Evolutionary conservation across 306 rosid species (phyloP).

Genomic region (Vicia villosa): DNA sequence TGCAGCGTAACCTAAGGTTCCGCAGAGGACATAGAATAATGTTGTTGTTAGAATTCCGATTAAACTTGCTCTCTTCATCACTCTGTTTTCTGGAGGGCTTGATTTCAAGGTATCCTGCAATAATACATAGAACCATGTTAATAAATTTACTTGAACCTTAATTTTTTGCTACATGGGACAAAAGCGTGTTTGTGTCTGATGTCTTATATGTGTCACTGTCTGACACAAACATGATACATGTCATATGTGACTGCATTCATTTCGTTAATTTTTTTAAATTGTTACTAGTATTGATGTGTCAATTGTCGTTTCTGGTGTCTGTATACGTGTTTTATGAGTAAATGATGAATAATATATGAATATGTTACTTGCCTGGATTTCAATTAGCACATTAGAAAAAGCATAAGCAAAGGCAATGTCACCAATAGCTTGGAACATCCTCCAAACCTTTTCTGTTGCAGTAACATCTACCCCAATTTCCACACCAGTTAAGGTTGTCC

Average conservation of each 20-base stretch:
- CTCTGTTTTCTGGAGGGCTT: slow-evolving; percentile 82
- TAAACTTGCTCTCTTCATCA: slow-evolving; percentile 84
- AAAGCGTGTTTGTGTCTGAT: too few species aligned
- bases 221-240: too few species aligned
- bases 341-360: background rate
- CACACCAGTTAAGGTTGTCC: slow-evolving; percentile 74
- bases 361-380: slow-evolving; percentile 70
- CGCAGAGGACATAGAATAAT: slow-evolving; percentile 80
- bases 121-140: background rate
- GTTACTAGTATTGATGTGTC: too few species aligned
- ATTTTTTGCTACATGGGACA: too few species aligned
- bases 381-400: slow-evolving; percentile 85
- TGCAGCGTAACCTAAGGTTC: slow-evolving; percentile 88
- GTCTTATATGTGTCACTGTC: too few species aligned
- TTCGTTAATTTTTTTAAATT: too few species aligned
- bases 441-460: slow-evolving; percentile 76
- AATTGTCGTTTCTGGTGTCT: too few species aligned
- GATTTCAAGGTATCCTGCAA: slow-evolving; percentile 87
- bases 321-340: too few species aligned
- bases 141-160: too few species aligned
- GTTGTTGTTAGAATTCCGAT: slow-evolving; percentile 81
- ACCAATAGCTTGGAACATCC: slow-evolving; percentile 85
- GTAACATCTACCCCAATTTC: slow-evolving; percentile 81
- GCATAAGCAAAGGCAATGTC: slow-evolving; percentile 98
- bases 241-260: too few species aligned